A percentile compares a stretch with the other conserved stretches of the same genome.
These are phyloP conservation scores for Populus deltoides DNA, from an alignment of 345 rosid genomes.

Conservation along the genomic window DNA sequence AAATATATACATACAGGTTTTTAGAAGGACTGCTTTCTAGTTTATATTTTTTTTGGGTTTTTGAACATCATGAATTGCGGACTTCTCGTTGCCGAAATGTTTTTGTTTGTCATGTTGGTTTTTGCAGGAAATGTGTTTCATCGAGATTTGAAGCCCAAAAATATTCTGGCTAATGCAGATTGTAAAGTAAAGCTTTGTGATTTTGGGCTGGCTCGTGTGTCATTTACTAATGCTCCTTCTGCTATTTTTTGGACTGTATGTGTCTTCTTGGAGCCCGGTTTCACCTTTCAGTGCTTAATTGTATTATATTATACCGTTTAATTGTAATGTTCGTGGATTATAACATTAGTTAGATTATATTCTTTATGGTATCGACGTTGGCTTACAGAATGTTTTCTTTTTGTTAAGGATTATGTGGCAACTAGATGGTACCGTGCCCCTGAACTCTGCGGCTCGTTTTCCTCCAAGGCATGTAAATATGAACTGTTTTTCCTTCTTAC, in stretches of 20 bases:
- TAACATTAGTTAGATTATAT: background rate
- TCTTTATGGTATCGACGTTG: constrained; percentile 15
- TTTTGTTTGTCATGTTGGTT: background rate
- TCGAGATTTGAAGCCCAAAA: constrained; percentile 91
- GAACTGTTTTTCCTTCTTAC: background rate
- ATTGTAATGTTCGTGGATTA: background rate
- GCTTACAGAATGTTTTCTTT: constrained; percentile 2
- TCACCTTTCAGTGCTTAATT: background rate
- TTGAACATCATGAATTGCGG: background rate
- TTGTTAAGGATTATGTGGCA: constrained; percentile 92
- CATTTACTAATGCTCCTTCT: constrained; percentile 86
- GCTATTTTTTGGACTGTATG: constrained; percentile 99
- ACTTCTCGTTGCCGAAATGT: background rate
- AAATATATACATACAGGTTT: constrained; percentile 91
- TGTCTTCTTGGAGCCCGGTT: constrained; percentile 28
- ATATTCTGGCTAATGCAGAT: constrained; percentile 94
- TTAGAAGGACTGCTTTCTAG: background rate
- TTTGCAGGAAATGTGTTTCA: constrained; percentile 89
- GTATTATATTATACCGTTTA: background rate
- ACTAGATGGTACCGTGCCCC: constrained; percentile 99
- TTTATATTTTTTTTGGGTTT: constrained; percentile 16
- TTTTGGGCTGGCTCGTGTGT: constrained; percentile 96
- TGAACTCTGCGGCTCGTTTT: constrained; percentile 95
- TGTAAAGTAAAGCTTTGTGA: constrained; percentile 98
- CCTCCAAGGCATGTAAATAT: constrained; percentile 60